Base-by-base conservation (phyloP, 306 rosid species). In the Trifolium fragiferum region DNA sequence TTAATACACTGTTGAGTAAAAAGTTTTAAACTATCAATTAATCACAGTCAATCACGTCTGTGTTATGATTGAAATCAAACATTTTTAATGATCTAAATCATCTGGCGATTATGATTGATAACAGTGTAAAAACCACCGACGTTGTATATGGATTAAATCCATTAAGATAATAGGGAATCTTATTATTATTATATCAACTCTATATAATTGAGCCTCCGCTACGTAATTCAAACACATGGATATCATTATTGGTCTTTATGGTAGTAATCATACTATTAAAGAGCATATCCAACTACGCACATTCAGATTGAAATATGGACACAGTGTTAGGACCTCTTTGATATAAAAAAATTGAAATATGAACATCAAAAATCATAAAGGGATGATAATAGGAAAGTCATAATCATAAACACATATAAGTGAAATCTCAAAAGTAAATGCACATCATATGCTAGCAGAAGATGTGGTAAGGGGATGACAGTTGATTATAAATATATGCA, bases 391-490 rank as follows among this genome's bases (percentile, higher is more conserved):
- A 60, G 30, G 55, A 77, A 49, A 60, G 35, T 10, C n/a, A 4
- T 12, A 12, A 43, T 4, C 18, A 35, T 10, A 25, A 37, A 23
- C 37, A 44, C 40, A 32, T 55, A 10, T 8, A 2, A 16, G 55
- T 50, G 55, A 50, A 50, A 53, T 63, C 19, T 53, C 7, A 63
- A 58, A 20, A 20, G 1, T 44, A 46, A 32, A 3, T 20, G 15
- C 67, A 78, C 9, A 50, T 46, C 18, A 69, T 35, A 68, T 82
- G 32, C 38, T 12, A 14, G 35, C 68, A 77, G 64, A 68, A 61
- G 53, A 53, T 66, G 85, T 60, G 21, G 66, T 18, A 68, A 15
- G 30, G 38, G 30, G 67, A 30, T 50, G 19, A n/a, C 11, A 59
- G 73, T 27, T 49, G 46, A n/a, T n/a, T n/a, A 61, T 49, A 30